Evolutionary conservation across 306 rosid species (phyloP), one percentile per base, ranked within the genome.

Genomic region (Gynostemma pentaphyllum): DNA sequence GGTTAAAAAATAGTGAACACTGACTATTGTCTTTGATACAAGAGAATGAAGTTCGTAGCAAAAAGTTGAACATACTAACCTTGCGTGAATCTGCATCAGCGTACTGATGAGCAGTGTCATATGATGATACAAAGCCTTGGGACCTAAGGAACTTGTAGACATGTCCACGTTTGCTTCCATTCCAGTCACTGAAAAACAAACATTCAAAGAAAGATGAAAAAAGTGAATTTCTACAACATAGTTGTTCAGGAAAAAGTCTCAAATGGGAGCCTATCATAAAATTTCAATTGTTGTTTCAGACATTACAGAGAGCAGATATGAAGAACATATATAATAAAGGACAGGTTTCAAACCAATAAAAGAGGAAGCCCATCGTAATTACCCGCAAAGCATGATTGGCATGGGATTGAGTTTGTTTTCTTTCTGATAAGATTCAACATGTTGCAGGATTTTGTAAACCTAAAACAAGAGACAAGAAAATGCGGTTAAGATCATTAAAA

Each of bases 101-200:
- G 45, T 92, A 92, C 5, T 78, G 96, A 80, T 92, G 96, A 56
- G 96, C 99, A 0, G 90, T 88, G 75, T 92, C 99, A 67, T 92
- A 92, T 8, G 99, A 86, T 13, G 99, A 92, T 60, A 73, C 88
- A 74, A 92, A 92, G 42, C 99, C 99, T 49, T 84, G 96, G 16
- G 96, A 86, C 78, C 99, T 77, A 64, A 92, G 82, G 76, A 92
- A 92, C 80, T 82, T 82, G 84, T 92, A 92, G 44, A 92, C 94
- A 71, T 92, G 88, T 41, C 99, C 99, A n/a, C 99, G 86, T 72
- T 92, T 92, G 83, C 96, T 86, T 75, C 99, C 96, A 13, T 92
- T 92, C 96, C 99, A 92, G 57, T 92, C 99, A 71, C 99, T 92
- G 78, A 75, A 69, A 70, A 71, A 39, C 16, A 70, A 36, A 41